Percentiles rank a stretch among this genome's conserved stretches.
Conservation (phyloP, 148 eudicot genomes). For the Agrostemma githago region DNA sequence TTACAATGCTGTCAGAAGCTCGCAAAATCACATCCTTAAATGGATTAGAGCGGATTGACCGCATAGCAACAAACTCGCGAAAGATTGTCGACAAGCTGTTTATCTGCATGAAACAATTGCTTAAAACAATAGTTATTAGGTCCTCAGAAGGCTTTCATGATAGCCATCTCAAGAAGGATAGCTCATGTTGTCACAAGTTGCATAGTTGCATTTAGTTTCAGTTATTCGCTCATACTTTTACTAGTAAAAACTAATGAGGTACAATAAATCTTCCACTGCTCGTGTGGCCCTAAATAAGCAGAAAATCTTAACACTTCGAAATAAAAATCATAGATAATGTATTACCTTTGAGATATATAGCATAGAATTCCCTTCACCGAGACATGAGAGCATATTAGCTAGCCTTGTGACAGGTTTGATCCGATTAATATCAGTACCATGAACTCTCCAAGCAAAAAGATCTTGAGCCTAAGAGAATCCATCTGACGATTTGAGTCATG, state of each 20-base stretch:
- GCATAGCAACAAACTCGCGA: constrained; percentile 81
- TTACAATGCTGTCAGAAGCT: constrained; percentile 51
- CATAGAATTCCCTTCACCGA: constrained; percentile 28
- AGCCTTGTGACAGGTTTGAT: constrained; percentile 48
- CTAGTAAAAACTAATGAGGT: background rate
- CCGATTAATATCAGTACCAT: constrained; percentile 32
- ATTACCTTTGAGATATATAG: constrained; percentile 57
- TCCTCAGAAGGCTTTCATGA: no score
- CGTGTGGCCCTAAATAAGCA: background rate
- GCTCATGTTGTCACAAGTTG: no score
- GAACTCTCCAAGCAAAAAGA: constrained; percentile 64
- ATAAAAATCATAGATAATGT: background rate
- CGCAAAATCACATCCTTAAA: constrained; percentile 77
- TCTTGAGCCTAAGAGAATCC: constrained; percentile 47
- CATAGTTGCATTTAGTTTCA: no score
- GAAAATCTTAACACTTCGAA: background rate
- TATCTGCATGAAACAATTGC: no score
- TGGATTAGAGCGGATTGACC: constrained; percentile 67
- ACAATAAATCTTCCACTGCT: background rate
- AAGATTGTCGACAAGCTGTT: no score
- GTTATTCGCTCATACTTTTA: no score
- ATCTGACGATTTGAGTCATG: constrained; percentile 56
- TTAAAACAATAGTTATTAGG: no score
- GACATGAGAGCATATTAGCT: constrained; percentile 43
- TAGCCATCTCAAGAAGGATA: no score